These are phyloP conservation scores for Purshia tridentata DNA, from an alignment of 306 rosid genomes.

Conservation along the genomic window DNA sequence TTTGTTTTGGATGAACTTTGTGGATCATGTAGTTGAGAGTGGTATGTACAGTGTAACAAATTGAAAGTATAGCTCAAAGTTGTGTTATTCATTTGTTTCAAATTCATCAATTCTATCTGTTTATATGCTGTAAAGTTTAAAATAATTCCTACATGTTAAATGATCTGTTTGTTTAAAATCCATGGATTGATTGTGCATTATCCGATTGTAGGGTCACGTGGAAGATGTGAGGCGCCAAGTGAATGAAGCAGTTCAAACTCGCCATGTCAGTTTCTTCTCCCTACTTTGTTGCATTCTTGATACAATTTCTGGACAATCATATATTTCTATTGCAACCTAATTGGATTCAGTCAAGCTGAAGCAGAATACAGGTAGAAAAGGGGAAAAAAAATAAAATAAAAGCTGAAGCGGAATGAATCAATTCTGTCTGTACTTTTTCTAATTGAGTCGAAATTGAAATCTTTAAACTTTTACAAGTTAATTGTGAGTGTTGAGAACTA, in stretches of 20 bases:
- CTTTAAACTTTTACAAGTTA: not conserved
- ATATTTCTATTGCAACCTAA: not conserved
- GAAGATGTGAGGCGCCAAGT: slow-evolving; percentile 90
- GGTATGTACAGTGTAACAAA: slow-evolving; percentile 1
- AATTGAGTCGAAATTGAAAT: not conserved
- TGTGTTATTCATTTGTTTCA: slow-evolving; percentile 4
- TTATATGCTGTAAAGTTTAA: slow-evolving; percentile 20
- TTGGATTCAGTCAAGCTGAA: not conserved
- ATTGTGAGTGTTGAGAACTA: not conserved
- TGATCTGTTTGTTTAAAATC: slow-evolving; percentile 9
- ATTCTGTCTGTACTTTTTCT: not conserved
- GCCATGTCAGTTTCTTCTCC: slow-evolving; percentile 69
- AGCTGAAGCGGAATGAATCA: not conserved
- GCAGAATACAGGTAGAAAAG: not conserved
- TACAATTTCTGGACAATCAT: not conserved
- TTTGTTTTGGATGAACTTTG: not conserved
- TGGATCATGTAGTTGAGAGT: not conserved
- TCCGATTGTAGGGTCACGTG: slow-evolving; percentile 70
- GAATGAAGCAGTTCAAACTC: slow-evolving; percentile 91
- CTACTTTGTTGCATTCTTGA: slow-evolving; percentile 16
- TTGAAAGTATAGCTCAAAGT: not conserved
- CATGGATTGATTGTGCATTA: slow-evolving; percentile 27
- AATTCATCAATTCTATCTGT: slow-evolving; percentile 21
- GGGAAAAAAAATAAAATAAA: not conserved
- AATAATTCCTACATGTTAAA: not conserved